Base-by-base conservation (phyloP, 768 basidiomycete species). In the Pleurotus giganteus region DNA sequence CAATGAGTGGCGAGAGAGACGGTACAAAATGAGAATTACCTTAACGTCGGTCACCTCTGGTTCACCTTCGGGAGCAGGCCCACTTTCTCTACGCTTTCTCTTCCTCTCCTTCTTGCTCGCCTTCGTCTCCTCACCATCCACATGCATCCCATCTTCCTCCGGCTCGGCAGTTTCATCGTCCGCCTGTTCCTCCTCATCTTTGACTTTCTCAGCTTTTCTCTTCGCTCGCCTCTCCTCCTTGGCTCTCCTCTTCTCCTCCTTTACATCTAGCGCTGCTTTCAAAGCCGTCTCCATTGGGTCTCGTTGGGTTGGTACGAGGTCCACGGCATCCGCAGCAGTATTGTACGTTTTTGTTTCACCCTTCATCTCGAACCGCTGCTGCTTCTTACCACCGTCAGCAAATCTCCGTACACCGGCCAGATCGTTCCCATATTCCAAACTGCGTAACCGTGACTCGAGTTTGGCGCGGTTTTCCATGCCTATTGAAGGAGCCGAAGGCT, bases 381-480 rank as follows among this genome's bases (percentile, higher is more conserved):
- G 89, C 69, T 88, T 86, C 72, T 81, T 83, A 58, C 77, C 79
- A 28, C 76, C 74, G 43, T 81, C 80, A 1, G 74, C 78, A 60
- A 84, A 86, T 60, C 84, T 80, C 58, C 89, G 85, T 34, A 88
- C 86, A 29, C 81, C 85, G 17, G 83, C 77, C 43, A 83, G 76
- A 57, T 96, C 95, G 43, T 78, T 77, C 61, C 92, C 86, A 63
- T 89, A 79, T 69, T 98, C 95, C 42, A 99, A 80, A 1, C 88
- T 85, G 21, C 94, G 91, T 34, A 98, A 74, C 29, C 97, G 89
- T 9, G 93, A 90, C 71, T 98, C 97, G 57, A 99, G 87, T 72
- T 98, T 98, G 56, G 89, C 86, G 37, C 96, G 91, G 72, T 94
- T 93, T 65, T 93, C 91, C 56, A 98, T 72, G 55, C 97, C 97